A percentile compares a stretch with the other conserved stretches of the same genome.
These are phyloP conservation scores for Diaporthe citriasiana DNA, from an alignment of 2,329 filamentous ascomycete species.

Conservation along the genomic window DNA sequence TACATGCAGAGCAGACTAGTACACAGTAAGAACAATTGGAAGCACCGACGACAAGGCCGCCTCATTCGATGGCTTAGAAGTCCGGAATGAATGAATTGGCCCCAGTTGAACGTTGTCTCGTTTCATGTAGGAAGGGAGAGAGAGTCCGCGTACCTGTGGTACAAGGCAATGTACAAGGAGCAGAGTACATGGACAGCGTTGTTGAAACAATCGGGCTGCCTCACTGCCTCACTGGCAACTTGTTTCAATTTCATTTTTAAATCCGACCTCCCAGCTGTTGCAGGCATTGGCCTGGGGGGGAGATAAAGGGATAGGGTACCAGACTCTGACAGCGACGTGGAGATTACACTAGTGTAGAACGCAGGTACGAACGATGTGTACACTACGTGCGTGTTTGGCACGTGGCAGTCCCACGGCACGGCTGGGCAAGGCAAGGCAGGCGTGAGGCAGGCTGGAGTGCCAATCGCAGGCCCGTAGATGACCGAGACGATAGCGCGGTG, in stretches of 20 bases:
- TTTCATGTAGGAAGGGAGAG: neutral
- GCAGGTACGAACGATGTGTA: constrained; percentile 2
- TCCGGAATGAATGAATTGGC: constrained; percentile 22
- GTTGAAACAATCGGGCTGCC: constrained; percentile 22
- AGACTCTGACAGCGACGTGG: neutral
- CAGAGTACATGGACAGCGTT: neutral
- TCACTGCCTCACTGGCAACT: constrained; percentile 30
- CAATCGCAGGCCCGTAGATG: constrained; percentile 10
- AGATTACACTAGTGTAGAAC: too few species aligned
- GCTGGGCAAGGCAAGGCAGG: neutral
- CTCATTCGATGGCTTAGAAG: constrained; percentile 9
- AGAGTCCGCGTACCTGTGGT: neutral
- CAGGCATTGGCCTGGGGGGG: constrained; percentile 17
- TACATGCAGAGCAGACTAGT: neutral
- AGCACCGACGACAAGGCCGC: neutral
- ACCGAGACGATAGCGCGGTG: constrained; percentile 11
- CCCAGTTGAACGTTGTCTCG: constrained; percentile 6
- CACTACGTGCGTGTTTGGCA: constrained; percentile 12
- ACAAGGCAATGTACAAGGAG: neutral
- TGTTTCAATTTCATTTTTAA: constrained; percentile 19
- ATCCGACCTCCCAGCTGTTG: neutral
- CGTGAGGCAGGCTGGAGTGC: neutral
- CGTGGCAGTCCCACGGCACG: constrained; percentile 16
- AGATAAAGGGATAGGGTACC: constrained; percentile 24
- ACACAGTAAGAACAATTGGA: constrained; percentile 14